A percentile compares a stretch with the other conserved stretches of the same genome.
Conservation (phyloP, 768 basidiomycete species). For the Pholiota microspora region DNA sequence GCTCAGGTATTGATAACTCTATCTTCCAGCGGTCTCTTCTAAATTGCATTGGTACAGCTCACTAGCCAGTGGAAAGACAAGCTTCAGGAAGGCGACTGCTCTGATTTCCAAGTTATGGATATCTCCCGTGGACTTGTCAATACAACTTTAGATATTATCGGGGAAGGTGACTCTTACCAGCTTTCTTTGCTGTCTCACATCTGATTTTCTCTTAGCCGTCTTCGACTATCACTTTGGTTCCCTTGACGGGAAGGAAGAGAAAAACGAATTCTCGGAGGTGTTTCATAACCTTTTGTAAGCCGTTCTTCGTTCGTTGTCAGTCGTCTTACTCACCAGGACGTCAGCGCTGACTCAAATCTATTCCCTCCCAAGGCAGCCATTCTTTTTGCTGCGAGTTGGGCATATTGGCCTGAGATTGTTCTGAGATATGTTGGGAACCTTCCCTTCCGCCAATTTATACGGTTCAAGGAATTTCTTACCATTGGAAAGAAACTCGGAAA, state of each 20-base stretch:
- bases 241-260: slow-evolving; percentile 4
- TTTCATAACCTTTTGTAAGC: slow-evolving; percentile 13
- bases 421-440: slow-evolving; percentile 6
- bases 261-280: slow-evolving; percentile 10
- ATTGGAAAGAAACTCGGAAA: slow-evolving; percentile 9
- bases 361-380: slow-evolving; percentile 9
- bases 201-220: slow-evolving; percentile 1
- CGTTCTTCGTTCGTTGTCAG: not conserved
- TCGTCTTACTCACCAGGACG: not conserved
- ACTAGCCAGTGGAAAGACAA: slow-evolving; percentile 11
- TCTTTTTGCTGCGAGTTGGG: slow-evolving; percentile 13
- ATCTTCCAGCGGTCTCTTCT: not conserved
- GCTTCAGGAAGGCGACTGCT: slow-evolving; percentile 12
- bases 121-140: slow-evolving; percentile 8
- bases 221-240: slow-evolving; percentile 13
- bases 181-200: not conserved
- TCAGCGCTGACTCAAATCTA: slow-evolving; percentile 9
- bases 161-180: not conserved
- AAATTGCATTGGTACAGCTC: not conserved
- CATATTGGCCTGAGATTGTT: slow-evolving; percentile 8
- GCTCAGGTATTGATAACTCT: not conserved
- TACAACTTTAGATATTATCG: slow-evolving; percentile 11
- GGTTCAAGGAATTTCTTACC: slow-evolving; percentile 10
- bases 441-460: slow-evolving; percentile 12
- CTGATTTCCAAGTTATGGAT: slow-evolving; percentile 10